These are phyloP conservation scores for Vitellaria paradoxa DNA, from an alignment of 179 eudicot genomes.

Conservation along the genomic window DNA sequence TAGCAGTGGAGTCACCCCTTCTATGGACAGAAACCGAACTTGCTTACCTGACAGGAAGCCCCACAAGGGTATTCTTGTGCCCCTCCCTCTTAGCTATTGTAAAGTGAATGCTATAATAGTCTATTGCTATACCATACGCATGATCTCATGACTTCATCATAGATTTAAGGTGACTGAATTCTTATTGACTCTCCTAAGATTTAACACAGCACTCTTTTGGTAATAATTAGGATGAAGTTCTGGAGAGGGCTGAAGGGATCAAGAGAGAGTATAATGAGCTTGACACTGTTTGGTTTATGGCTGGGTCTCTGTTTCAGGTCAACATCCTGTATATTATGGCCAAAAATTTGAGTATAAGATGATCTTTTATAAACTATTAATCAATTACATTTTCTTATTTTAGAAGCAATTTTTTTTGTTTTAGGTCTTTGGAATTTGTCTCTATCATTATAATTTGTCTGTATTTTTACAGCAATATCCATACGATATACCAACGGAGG, in stretches of 20 bases:
- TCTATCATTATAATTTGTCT: background rate
- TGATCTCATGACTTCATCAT: background rate
- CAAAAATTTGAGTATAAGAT: background rate
- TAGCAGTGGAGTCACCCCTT: slow-evolving; percentile 98
- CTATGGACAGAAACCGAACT: slow-evolving; percentile 85
- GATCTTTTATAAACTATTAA: background rate
- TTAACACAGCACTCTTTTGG: slow-evolving; percentile 13
- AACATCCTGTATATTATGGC: slow-evolving; percentile 10
- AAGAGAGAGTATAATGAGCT: slow-evolving; percentile 94
- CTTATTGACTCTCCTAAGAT: background rate
- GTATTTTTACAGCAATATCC: slow-evolving; percentile 87
- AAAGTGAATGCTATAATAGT: background rate
- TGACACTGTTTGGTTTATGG: slow-evolving; percentile 99
- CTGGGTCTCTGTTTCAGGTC: slow-evolving; percentile 98
- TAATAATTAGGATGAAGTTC: slow-evolving; percentile 68
- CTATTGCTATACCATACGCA: background rate
- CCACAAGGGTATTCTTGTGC: slow-evolving; percentile 59
- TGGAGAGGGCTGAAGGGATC: slow-evolving; percentile 83
- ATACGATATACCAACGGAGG: slow-evolving; percentile 96
- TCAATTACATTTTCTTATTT: background rate
- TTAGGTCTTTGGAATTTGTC: background rate
- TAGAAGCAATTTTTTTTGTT: background rate
- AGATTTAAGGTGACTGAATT: background rate
- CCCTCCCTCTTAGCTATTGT: slow-evolving; percentile 2
- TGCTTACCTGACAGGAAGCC: slow-evolving; percentile 83